phyloP scores from a whole-genome alignment of 345 rosid genomes.

The Linum tenue region DNA sequence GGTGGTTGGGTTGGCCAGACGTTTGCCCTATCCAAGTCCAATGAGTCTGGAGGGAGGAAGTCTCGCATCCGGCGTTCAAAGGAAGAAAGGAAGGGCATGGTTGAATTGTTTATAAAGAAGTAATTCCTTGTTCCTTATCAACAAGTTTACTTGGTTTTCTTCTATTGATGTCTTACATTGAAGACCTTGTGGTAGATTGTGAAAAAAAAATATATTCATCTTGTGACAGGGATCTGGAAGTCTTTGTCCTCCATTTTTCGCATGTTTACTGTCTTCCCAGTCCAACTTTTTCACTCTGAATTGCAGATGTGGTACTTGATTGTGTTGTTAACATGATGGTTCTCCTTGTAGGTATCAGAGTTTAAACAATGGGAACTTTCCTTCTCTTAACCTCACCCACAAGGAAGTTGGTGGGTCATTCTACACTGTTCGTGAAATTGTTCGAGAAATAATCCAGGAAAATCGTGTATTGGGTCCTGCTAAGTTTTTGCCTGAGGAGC shows the following conservation, averaged over 20 bases:
- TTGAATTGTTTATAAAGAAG: slow-evolving; percentile 77
- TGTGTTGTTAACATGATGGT: slow-evolving; percentile 12
- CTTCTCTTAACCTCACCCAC: slow-evolving; percentile 77
- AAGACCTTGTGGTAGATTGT: too few relatives aligned
- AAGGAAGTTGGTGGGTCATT: slow-evolving; percentile 96
- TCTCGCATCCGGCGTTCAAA: slow-evolving; percentile 82
- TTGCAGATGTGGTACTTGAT: slow-evolving; percentile 2
- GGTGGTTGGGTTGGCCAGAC: slow-evolving; percentile 61
- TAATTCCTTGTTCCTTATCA: slow-evolving; percentile 25
- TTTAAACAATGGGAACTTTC: slow-evolving; percentile 61
- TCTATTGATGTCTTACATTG: neutral
- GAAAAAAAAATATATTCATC: too few relatives aligned
- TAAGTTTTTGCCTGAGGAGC: slow-evolving; percentile 33
- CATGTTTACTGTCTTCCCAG: neutral
- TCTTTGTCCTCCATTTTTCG: neutral
- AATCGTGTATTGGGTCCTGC: slow-evolving; percentile 90
- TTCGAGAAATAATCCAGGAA: slow-evolving; percentile 93
- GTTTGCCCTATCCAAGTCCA: slow-evolving; percentile 65
- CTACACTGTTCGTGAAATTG: slow-evolving; percentile 86
- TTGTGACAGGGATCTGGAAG: neutral
- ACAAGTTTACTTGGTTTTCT: slow-evolving; percentile 6
- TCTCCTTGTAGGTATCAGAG: slow-evolving; percentile 55
- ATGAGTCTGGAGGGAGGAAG: slow-evolving; percentile 63
- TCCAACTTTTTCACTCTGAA: neutral
- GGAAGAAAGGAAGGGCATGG: slow-evolving; percentile 83